Evolutionary conservation across 2,329 filamentous ascomycete species (phyloP).

Genomic region (Colletotrichum coccodes): DNA sequence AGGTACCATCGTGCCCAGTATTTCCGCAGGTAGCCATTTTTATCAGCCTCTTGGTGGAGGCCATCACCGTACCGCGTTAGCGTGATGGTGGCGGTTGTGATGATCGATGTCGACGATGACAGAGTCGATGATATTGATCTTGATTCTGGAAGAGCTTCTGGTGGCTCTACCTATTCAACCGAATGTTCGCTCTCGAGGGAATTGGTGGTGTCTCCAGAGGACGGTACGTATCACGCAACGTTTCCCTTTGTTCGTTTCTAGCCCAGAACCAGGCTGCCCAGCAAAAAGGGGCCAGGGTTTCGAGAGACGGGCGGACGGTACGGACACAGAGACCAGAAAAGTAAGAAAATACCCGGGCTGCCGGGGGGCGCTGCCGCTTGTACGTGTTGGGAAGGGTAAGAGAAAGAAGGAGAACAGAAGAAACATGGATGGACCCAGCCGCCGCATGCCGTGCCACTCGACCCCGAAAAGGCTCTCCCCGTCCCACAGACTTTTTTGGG

Average conservation of each 20-base stretch:
- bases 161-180: background rate
- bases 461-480: slow-evolving; percentile 30
- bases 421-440: slow-evolving; percentile 28
- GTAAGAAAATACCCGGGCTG: slow-evolving; percentile 28
- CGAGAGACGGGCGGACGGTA: slow-evolving; percentile 15
- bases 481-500: slow-evolving; percentile 23
- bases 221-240: slow-evolving; percentile 8
- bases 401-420: slow-evolving; percentile 19
- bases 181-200: background rate
- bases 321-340: slow-evolving; percentile 11
- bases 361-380: slow-evolving; percentile 23
- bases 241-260: slow-evolving; percentile 25
- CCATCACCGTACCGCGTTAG: background rate
- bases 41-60: slow-evolving; percentile 13
- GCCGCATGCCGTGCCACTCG: slow-evolving; percentile 27
- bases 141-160: background rate
- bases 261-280: background rate
- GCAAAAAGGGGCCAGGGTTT: background rate
- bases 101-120: background rate
- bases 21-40: background rate
- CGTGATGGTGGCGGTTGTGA: background rate
- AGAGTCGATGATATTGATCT: background rate
- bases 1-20: slow-evolving; percentile 7
- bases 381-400: slow-evolving; percentile 24
- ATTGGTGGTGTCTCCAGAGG: background rate